Evolutionary conservation across 176 grass and related monocot genomes (phyloP).

Genomic region (Themeda triandra): DNA sequence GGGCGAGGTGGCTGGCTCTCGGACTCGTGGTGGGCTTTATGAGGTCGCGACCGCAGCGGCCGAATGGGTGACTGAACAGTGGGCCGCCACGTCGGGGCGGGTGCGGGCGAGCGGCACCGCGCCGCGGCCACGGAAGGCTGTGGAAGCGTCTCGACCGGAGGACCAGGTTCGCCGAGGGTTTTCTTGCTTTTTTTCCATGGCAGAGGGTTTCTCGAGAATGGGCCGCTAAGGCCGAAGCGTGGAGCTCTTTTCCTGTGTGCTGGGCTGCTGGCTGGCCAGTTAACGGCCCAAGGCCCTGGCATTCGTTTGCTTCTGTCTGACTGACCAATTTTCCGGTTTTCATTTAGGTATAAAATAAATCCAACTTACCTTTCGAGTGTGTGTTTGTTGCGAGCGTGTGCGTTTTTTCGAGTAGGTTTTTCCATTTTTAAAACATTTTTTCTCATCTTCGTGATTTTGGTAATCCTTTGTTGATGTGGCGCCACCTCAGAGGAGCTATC

Average conservation of each 20-base stretch:
- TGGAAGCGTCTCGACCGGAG: not conserved
- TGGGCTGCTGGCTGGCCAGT: not conserved
- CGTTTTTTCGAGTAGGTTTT: no score
- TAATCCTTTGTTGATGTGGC: no score
- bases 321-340: no score
- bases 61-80: not conserved
- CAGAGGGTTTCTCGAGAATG: not conserved
- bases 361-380: no score
- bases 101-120: not conserved
- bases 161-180: not conserved
- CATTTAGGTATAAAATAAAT: no score
- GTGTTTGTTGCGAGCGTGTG: no score
- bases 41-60: not conserved
- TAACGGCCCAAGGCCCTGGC: not conserved
- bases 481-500: no score
- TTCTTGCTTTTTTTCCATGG: not conserved
- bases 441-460: no score
- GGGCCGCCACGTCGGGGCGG: not conserved
- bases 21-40: not conserved
- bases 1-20: not conserved
- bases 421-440: no score
- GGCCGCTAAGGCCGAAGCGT: not conserved
- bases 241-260: not conserved
- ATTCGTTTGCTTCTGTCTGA: not conserved
- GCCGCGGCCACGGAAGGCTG: slow-evolving; percentile 4